Evolutionary conservation across 2,329 filamentous ascomycete genomes (phyloP).

Genomic region (Colletotrichum lindemuthianum): DNA sequence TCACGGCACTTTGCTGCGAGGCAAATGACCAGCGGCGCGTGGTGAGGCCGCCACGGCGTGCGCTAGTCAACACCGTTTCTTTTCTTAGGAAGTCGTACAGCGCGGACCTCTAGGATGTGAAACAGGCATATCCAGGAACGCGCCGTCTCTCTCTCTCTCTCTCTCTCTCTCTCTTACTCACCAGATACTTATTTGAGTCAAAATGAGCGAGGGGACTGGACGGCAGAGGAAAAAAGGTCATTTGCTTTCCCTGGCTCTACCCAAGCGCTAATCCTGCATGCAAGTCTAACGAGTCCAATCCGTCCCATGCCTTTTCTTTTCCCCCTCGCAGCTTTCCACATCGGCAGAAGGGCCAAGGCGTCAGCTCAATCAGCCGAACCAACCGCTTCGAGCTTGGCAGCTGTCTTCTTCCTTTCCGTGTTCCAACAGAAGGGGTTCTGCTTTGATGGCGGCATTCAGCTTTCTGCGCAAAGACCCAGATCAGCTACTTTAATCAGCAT

Average conservation of each 20-base stretch:
- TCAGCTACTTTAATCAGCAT: conserved; percentile 6
- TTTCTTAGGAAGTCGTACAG: conserved; percentile 8
- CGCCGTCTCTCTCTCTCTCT: neutral
- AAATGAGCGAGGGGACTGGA: neutral
- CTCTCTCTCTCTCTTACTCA: too few relatives aligned
- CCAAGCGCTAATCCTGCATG: conserved; percentile 9
- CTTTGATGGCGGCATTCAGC: conserved; percentile 5
- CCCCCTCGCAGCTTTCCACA: conserved; percentile 6
- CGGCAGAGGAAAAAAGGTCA: neutral
- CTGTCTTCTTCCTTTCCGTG: neutral
- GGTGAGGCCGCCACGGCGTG: conserved; percentile 23
- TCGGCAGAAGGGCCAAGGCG: conserved; percentile 1
- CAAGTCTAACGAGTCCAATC: conserved; percentile 14
- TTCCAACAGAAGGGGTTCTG: neutral
- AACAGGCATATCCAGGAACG: conserved; percentile 20
- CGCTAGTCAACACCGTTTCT: conserved; percentile 28
- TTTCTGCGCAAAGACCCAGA: conserved; percentile 4
- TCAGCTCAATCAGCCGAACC: neutral
- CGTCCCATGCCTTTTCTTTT: neutral
- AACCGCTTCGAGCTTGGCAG: conserved; percentile 11
- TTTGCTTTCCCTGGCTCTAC: neutral
- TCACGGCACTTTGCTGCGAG: neutral
- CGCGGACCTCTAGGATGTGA: neutral
- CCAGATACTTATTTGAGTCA: conserved; percentile 13
- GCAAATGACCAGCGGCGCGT: conserved; percentile 25